Evolutionary conservation across 2,329 filamentous ascomycete genomes (phyloP), one percentile per base, ranked within the genome.

Genomic region (Coniochaeta ligniaria): DNA sequence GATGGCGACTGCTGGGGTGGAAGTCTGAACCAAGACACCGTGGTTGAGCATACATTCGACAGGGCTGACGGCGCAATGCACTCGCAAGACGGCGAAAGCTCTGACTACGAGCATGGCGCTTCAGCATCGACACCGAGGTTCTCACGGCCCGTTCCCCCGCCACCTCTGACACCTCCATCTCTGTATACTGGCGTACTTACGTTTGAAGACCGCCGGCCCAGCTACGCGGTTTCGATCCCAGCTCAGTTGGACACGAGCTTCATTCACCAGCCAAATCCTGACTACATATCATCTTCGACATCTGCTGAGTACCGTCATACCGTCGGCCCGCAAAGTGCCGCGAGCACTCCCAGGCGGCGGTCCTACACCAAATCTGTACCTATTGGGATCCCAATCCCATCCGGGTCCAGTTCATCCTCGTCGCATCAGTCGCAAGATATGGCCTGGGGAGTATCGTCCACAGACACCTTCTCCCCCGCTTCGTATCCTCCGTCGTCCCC

Each of bases 401-500:
- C 33, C 54, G 59, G 36, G 11, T 60, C 62, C 2, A 62, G 61
- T 2, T 52, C 61, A 7, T 65, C 64, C 7, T 63, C 61, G 4
- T 64, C 59, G 8, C 35, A 54, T 6, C 58, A 60, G 17, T 63
- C 64, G 24, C 54, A 58, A 45, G 35, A 58, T 9, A 45, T 24
- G 22, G 54, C 20, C 33, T 57, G 31, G 54, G 54, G 56, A 20
- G 59, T 62, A 31, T 60, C 63, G 0, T 61, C 65, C 1, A 55
- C 55, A 2, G 66, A 69, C 24, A 63, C 71, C 20, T 78, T 79
- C 63, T 75, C 75, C 14, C 76, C 80, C 11, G 79, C 76, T 56
- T 83, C 81, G 47, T 83, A 79, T 63, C 80, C 80, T 22, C 76
- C 80, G 1, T 75, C 76, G 3, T 79, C 75, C 36, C 78, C 77